Evolutionary conservation across 371 early-diverging fungal species (phyloP), one percentile per base, ranked within the genome.

Genomic region (Mucor mucedo): DNA sequence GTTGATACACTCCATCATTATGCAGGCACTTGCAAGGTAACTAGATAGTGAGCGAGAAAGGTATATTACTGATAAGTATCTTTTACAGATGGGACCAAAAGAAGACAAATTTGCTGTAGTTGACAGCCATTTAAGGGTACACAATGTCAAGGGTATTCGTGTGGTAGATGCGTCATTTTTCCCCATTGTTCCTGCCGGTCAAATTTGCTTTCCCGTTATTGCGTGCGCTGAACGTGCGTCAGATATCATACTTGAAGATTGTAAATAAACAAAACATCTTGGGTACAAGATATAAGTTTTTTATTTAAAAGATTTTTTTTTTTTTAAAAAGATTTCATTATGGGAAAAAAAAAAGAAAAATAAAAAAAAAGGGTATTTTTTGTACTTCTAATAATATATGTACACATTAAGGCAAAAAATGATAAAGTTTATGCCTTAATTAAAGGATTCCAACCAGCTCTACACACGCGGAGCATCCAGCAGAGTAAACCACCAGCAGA

Each of bases 101-200:
- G 40, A 55, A 10, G 68, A 72, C 14, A 21, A 38, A n/a, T 50
- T 28, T 1, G 42, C 65, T 13, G 85, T 84, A 0, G 80, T 75
- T 3, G 79, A 80, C 58, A 27, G 42, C 27, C 70, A 73, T 35
- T 56, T 85, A 44, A 66, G 68, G 14, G 83, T 85, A 2, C 62
- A 79, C 32, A 78, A 78, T 8, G 45, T 73, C 2, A 69, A 72
- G 1, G 65, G 71, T 3, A 61, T 85, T 27, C 63, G 85, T 5
- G 77, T 85, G 1, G 70, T 83, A 10, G 85, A 85, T 60, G 78
- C 80, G 1, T 78, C 82, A 11, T 66, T 77, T 48, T 78, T 83
- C 52, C 85, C 85, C 21, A 61, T 45, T 11, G 58, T 76, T 2
- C 70, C 70, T 16, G 68, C 68, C 9, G 76, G 76, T 8, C 72